These are phyloP conservation scores for Globisporangium viniferum DNA, from an alignment of 352 stramenopile species.

Conservation along the genomic window DNA sequence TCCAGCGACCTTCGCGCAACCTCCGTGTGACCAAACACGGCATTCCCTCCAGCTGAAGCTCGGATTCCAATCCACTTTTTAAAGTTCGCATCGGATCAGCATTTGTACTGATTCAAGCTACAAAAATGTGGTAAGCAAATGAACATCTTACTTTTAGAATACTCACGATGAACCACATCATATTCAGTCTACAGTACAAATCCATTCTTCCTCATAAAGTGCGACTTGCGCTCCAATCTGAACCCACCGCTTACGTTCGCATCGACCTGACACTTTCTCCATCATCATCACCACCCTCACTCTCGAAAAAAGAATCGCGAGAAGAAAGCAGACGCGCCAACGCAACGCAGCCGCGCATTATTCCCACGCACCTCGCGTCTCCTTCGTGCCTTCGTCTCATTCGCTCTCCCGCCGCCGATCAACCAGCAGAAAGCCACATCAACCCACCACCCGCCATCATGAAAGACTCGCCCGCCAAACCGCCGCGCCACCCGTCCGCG, in stretches of 20 bases:
- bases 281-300: not conserved
- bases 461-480: slow-evolving; percentile 8
- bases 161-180: not conserved
- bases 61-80: not conserved
- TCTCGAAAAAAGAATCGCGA: slow-evolving; percentile 1
- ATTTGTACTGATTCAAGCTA: not conserved
- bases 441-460: not conserved
- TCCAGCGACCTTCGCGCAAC: slow-evolving; percentile 10
- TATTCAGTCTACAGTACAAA: not conserved
- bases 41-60: not conserved
- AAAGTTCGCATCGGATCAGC: not conserved
- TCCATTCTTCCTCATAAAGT: not conserved
- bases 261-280: not conserved
- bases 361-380: not conserved
- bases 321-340: not conserved
- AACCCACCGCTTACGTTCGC: not conserved
- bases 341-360: not conserved
- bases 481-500: slow-evolving; percentile 2
- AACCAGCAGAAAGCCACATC: not conserved
- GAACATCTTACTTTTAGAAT: not conserved
- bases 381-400: not conserved
- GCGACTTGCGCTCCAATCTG: not conserved
- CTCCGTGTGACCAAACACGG: slow-evolving; percentile 2
- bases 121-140: not conserved
- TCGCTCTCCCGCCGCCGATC: not conserved